phyloP scores from a whole-genome alignment of 495 filamentous ascomycete genomes.

The Astrothelium macrocarpum region DNA sequence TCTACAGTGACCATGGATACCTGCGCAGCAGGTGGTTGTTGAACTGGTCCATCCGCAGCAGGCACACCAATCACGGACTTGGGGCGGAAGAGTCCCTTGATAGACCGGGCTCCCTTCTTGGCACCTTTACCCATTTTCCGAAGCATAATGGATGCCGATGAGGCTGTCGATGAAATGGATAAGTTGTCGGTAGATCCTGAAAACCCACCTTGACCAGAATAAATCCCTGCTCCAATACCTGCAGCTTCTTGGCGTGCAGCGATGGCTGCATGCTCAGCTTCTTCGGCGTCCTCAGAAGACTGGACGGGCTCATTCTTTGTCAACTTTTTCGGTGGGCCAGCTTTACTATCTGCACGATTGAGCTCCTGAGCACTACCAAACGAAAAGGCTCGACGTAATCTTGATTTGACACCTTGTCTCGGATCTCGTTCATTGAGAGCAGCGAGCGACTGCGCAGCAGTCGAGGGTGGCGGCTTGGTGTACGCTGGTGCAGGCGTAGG shows the following conservation, averaged over 20 bases:
- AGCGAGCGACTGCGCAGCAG: conserved; percentile 69
- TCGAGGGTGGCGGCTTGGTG: conserved; percentile 39
- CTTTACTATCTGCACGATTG: conserved; percentile 52
- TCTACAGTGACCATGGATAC: conserved; percentile 95
- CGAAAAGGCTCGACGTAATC: conserved; percentile 85
- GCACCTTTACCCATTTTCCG: conserved; percentile 97
- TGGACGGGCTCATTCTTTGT: conserved; percentile 18
- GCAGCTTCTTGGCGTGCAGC: conserved; percentile 82
- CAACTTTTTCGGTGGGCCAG: conserved; percentile 58
- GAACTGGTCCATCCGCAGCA: conserved; percentile 51
- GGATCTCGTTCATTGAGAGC: conserved; percentile 68
- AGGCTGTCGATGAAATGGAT: conserved; percentile 94
- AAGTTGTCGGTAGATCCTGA: conserved; percentile 90
- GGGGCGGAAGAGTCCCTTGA: conserved; percentile 90
- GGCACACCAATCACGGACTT: conserved; percentile 80
- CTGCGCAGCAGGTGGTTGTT: conserved; percentile 59
- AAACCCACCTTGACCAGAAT: conserved; percentile 79
- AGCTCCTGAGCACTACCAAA: conserved; percentile 95
- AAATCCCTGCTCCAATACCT: conserved; percentile 88
- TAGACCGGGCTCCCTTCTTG: conserved; percentile 81
- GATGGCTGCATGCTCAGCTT: conserved; percentile 83
- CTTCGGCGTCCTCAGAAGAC: conserved; percentile 53
- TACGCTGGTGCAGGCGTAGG: conserved; percentile 19
- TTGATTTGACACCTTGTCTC: conserved; percentile 75
- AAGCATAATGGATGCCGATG: conserved; percentile 97